phyloP scores from a whole-genome alignment of 768 basidiomycete genomes.

The Heimioporus sp. region DNA sequence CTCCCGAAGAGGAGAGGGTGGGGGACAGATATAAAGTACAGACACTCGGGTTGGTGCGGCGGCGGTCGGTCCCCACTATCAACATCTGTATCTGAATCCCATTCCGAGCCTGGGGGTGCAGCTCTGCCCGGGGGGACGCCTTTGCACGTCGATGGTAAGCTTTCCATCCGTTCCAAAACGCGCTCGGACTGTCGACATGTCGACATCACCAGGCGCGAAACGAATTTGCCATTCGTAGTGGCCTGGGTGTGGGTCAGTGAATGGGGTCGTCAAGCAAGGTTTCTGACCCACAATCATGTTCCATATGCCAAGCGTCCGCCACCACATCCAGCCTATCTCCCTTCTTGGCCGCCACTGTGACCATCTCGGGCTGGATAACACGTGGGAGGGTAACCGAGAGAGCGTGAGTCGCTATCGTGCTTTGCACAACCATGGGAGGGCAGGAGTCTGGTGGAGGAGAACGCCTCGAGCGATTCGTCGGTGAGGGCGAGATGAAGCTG shows the following conservation, averaged over 20 bases:
- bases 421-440: slow-evolving; percentile 46
- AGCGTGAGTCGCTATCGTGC: slow-evolving; percentile 39
- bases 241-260: slow-evolving; percentile 33
- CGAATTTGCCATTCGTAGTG: slow-evolving; percentile 63
- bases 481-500: slow-evolving; percentile 23
- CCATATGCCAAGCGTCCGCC: slow-evolving; percentile 63
- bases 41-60: not conserved
- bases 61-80: slow-evolving; percentile 9
- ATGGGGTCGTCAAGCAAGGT: not conserved
- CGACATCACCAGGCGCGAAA: slow-evolving; percentile 53
- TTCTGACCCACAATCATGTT: slow-evolving; percentile 51
- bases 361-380: slow-evolving; percentile 56
- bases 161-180: slow-evolving; percentile 45
- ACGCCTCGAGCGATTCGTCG: slow-evolving; percentile 29
- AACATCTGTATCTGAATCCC: slow-evolving; percentile 28
- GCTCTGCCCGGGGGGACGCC: slow-evolving; percentile 24
- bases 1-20: not conserved
- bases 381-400: slow-evolving; percentile 49
- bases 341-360: slow-evolving; percentile 58
- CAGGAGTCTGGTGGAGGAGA: slow-evolving; percentile 32
- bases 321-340: slow-evolving; percentile 56
- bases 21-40: slow-evolving; percentile 1
- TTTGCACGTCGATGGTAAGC: slow-evolving; percentile 46
- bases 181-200: slow-evolving; percentile 52
- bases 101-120: slow-evolving; percentile 25